A percentile compares a stretch with the other conserved stretches of the same genome.
These are phyloP conservation scores for Aspergillus fumigatus DNA, from an alignment of 2,329 filamentous ascomycete species.

Conservation along the genomic window DNA sequence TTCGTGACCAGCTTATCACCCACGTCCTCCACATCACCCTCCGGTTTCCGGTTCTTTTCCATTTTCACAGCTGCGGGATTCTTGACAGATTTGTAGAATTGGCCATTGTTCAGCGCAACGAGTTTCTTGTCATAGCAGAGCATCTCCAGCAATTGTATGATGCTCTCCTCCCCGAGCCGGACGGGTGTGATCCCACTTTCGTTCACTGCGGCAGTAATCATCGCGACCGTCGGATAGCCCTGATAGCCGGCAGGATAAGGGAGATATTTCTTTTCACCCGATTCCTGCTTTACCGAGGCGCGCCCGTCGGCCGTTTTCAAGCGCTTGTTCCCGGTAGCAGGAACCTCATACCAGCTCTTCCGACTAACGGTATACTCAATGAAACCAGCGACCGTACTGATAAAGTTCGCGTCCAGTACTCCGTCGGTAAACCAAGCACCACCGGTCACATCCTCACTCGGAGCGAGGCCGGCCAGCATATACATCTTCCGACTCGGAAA, in stretches of 20 bases:
- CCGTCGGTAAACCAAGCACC: conserved; percentile 94
- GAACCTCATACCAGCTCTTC: conserved; percentile 63
- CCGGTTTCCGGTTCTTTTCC: conserved; percentile 30
- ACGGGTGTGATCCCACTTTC: conserved; percentile 66
- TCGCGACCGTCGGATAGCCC: conserved; percentile 73
- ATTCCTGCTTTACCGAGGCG: conserved; percentile 26
- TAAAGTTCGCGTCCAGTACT: conserved; percentile 82
- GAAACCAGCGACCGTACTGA: conserved; percentile 68
- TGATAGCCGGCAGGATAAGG: conserved; percentile 62
- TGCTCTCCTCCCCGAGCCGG: conserved; percentile 64
- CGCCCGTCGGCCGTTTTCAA: conserved; percentile 33
- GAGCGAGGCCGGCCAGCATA: conserved; percentile 79
- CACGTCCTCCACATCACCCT: conserved; percentile 24
- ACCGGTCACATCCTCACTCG: conserved; percentile 85
- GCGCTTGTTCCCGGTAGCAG: conserved; percentile 37
- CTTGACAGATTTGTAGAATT: conserved; percentile 46
- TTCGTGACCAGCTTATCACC: conserved; percentile 54
- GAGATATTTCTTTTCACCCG: conserved; percentile 34
- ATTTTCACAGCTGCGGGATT: conserved; percentile 35
- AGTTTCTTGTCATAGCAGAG: conserved; percentile 83
- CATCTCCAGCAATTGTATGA: conserved; percentile 81
- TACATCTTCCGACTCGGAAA: conserved; percentile 91
- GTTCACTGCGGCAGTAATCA: conserved; percentile 72
- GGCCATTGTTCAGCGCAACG: conserved; percentile 53
- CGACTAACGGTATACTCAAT: conserved; percentile 70